Base-by-base conservation (phyloP, 164 flowering plant species). In the Protea cynaroides region DNA sequence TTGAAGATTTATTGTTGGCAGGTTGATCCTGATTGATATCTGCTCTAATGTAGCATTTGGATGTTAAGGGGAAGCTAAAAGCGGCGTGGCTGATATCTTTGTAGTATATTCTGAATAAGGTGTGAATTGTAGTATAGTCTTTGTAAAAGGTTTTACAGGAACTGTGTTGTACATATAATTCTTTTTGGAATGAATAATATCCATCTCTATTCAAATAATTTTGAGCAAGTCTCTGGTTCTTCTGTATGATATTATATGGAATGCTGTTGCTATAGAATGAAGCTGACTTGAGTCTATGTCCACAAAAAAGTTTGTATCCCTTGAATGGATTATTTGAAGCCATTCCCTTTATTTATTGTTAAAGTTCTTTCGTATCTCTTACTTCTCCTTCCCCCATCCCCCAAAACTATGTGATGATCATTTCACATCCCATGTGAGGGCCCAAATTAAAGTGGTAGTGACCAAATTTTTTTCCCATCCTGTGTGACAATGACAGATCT, bases 91-190 rank as follows among this genome's bases (percentile, higher is more conserved):
- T 3, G n/a, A 37, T 63, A 4, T 40, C 21, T 9, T 51, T 64
- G 63, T 61, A 59, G 23, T 50, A 58, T 69, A 34, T 49, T 2
- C 18, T 57, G 59, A 61, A 68, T 63, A 64, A 15, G 44, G 19
- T 63, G 7, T 3, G 23, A 23, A 12, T 22, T 57, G 1, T 19
- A 25, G 8, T 59, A 51, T 14, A 37, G 25, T 40, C 6, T 19
- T 49, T n/a, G 47, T n/a, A 24, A 21, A 52, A 11, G 23, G 55
- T 25, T 25, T 25, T 53, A 8, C 24, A 15, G 18, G 24, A 54
- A 68, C 46, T n/a, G 25, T 6, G 43, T 44, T 68, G 60, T 68
- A 40, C 34, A 61, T 46, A 64, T 54, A 68, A 25, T 25, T 68
- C 17, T 44, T 68, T 68, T 61, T 38, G 51, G 44, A 52, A 25